Evolutionary conservation across 2,329 filamentous ascomycete genomes (phyloP).

Genomic region (Pseudogymnoascus sp.): DNA sequence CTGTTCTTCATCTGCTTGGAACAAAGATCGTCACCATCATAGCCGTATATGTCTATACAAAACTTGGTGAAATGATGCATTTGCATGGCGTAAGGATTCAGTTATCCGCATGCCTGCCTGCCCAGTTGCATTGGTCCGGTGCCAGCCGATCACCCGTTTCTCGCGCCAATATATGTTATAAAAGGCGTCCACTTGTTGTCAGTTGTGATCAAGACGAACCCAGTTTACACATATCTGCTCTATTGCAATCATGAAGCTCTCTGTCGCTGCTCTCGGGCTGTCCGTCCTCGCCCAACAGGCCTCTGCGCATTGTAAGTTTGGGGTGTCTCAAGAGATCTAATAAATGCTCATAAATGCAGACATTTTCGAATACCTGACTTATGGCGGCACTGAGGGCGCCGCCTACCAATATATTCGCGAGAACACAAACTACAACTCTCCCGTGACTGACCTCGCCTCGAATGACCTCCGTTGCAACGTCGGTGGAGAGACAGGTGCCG

Average conservation of each 20-base stretch:
- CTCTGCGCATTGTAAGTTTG: constrained; percentile 3
- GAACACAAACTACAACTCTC: constrained; percentile 37
- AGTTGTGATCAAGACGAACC: neutral
- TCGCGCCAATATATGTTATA: neutral
- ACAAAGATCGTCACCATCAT: neutral
- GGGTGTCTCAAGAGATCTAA: neutral
- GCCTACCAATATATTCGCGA: constrained; percentile 33
- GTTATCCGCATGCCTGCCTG: neutral
- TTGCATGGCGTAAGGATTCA: neutral
- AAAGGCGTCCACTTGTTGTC: neutral
- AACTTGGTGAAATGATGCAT: neutral
- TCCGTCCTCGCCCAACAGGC: neutral
- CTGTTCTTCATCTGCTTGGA: neutral
- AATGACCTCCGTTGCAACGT: constrained; percentile 39
- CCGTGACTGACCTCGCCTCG: constrained; percentile 37
- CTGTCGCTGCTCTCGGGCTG: neutral
- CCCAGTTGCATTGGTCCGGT: neutral
- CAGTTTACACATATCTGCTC: neutral
- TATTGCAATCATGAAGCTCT: neutral
- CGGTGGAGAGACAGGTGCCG: constrained; percentile 8
- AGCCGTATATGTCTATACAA: neutral
- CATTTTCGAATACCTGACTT: constrained; percentile 10
- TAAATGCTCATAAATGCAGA: neutral
- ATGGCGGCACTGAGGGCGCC: neutral
- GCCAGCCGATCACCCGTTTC: neutral